phyloP scores from a whole-genome alignment of 257 asterid genomes.

The Ilex aquifolium region DNA sequence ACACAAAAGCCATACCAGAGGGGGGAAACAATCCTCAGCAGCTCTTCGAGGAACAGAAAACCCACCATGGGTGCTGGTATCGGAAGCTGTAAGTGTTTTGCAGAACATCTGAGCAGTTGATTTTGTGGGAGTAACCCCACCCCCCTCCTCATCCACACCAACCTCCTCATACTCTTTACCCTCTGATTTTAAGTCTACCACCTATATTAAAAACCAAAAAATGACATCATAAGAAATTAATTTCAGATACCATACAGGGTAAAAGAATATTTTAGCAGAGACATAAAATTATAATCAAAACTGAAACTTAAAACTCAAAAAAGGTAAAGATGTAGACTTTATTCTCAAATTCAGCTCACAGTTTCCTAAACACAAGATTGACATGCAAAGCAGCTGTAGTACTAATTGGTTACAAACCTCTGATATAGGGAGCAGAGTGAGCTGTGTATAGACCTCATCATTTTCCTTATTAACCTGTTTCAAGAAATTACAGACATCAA shows the following conservation, averaged over 20 bases:
- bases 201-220: slow-evolving; percentile 26
- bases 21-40: slow-evolving; percentile 99
- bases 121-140: slow-evolving; percentile 46
- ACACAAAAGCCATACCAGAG: slow-evolving; percentile 52
- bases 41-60: slow-evolving; percentile 99
- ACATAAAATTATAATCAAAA: neutral
- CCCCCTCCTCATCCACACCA: slow-evolving; percentile 49
- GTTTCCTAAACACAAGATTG: neutral
- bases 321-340: neutral
- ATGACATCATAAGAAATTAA: slow-evolving; percentile 1
- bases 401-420: slow-evolving; percentile 46
- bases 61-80: slow-evolving; percentile 98
- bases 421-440: slow-evolving; percentile 69
- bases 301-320: neutral
- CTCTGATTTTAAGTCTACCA: slow-evolving; percentile 36
- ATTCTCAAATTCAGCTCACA: neutral
- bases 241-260: neutral
- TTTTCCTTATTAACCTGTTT: slow-evolving; percentile 92
- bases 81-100: slow-evolving; percentile 95
- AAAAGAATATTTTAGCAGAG: neutral
- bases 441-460: slow-evolving; percentile 95
- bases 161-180: slow-evolving; percentile 52
- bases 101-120: slow-evolving; percentile 96
- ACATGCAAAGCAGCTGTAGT: neutral
- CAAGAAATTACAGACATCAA: slow-evolving; percentile 8